Base-by-base conservation (phyloP, 2,329 filamentous ascomycete genomes). In the Orbilia quercus region DNA sequence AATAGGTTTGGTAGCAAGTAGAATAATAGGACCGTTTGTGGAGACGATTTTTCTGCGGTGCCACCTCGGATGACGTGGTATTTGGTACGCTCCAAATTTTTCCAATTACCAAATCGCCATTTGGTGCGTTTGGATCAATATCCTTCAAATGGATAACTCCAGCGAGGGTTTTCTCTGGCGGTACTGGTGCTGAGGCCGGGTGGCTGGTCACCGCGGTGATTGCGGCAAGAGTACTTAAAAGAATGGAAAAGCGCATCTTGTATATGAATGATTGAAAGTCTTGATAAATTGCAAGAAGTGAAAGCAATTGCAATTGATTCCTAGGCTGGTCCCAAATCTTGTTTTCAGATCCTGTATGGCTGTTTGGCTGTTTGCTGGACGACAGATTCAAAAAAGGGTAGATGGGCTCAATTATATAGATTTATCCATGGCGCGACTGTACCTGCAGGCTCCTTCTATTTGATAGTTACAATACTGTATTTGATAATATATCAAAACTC, bases 211-310 rank as follows among this genome's bases (percentile, higher is more conserved):
- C 54, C 20, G 40, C 54, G 12, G 54, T 36, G 54, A 59, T 22
- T 11, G 54, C 54, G 22, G 54, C 54, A 22, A 59, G 54, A 2
- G 38, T 22, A 23, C 38, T 25, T 14, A 59, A n/a, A 11, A 59
- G 38, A n/a, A 34, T 59, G 20, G 54, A 59, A 16, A 59, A 47
- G 18, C 40, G 54, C 54, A 59, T 59, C 4, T 59, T 59, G n/a
- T 20, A 16, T 22, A 22, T 7, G 9, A 16, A 7, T n/a, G n/a
- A n/a, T 40, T 40, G 36, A 12, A 14, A 14, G 4, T 40, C 36
- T 40, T 16, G 36, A 40, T 3, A 14, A 16, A 14, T 12, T n/a
- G n/a, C n/a, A n/a, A n/a, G n/a, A 40, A 7, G 4, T 40, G 12
- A 16, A 40, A 16, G n/a, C 3, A 7, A 40, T 6, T 40, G 36